Percentiles rank a stretch among this genome's conserved stretches.
Conservation (phyloP, 1,284 basidiomycete genomes). For the Ustilago shanxiensis region DNA sequence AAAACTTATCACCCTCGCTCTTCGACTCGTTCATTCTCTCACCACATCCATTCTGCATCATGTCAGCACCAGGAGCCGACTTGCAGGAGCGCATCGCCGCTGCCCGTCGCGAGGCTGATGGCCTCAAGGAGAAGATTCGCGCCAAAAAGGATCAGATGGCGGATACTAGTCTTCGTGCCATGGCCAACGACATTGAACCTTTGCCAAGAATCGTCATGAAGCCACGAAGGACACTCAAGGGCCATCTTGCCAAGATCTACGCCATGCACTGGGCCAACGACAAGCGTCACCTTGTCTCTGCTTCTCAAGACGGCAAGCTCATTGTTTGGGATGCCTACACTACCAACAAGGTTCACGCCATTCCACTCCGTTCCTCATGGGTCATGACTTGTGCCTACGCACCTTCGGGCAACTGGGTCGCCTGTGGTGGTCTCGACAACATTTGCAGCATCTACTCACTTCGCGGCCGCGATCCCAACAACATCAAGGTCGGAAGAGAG, state of each 20-base stretch:
- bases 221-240: conserved; percentile 90
- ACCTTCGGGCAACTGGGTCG: conserved; percentile 94
- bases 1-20: background rate
- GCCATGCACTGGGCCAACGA: conserved; percentile 99
- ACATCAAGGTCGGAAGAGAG: conserved; percentile 78
- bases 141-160: conserved; percentile 93
- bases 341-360: conserved; percentile 99
- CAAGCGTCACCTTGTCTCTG: conserved; percentile 95
- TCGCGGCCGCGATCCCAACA: conserved; percentile 72
- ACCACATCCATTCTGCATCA: conserved; percentile 11
- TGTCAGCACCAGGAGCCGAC: conserved; percentile 59
- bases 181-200: conserved; percentile 95
- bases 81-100: conserved; percentile 81
- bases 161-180: conserved; percentile 93
- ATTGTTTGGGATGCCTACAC: conserved; percentile 99
- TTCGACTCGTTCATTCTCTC: too few relatives aligned
- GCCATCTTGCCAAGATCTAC: conserved; percentile 98
- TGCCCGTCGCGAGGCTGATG: conserved; percentile 94
- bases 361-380: conserved; percentile 96
- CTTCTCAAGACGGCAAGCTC: conserved; percentile 98
- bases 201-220: conserved; percentile 96
- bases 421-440: conserved; percentile 98
- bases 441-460: conserved; percentile 98
- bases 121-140: conserved; percentile 95
- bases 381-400: conserved; percentile 99